Conservation (phyloP, 176 grass and related monocot species). For the Phyllostachys edulis region DNA sequence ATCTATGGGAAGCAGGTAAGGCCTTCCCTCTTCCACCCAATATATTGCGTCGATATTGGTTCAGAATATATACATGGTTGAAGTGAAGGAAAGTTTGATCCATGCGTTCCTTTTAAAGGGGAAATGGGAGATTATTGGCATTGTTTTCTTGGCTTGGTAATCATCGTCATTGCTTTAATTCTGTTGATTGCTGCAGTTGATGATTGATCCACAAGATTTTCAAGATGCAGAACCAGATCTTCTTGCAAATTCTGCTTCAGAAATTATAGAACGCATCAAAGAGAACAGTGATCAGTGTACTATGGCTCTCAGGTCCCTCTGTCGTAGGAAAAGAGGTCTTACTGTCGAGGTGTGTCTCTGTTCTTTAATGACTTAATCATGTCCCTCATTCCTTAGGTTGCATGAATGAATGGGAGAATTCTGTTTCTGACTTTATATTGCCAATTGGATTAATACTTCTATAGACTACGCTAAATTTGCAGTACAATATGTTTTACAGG, state of each 20-base stretch:
- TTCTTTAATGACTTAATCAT: constrained; percentile 9
- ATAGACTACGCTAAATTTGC: constrained; percentile 12
- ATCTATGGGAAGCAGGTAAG: constrained; percentile 80
- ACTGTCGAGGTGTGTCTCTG: constrained; percentile 62
- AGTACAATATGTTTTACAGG: constrained; percentile 44
- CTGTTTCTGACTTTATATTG: not conserved
- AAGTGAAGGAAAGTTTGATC: not conserved
- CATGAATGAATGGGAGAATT: too few relatives aligned
- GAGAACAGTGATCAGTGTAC: constrained; percentile 51
- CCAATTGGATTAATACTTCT: not conserved
- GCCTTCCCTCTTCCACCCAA: not conserved
- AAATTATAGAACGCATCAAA: constrained; percentile 69
- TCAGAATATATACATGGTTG: not conserved
- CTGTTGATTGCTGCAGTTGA: constrained; percentile 45
- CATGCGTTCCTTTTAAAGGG: constrained; percentile 13
- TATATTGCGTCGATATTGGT: constrained; percentile 20
- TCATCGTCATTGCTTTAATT: constrained; percentile 27
- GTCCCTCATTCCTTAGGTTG: not conserved
- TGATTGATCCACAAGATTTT: constrained; percentile 81
- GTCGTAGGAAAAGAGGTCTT: constrained; percentile 82
- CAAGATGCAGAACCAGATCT: constrained; percentile 86
- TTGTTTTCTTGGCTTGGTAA: constrained; percentile 16
- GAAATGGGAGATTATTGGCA: constrained; percentile 5
- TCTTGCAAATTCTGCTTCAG: constrained; percentile 73
- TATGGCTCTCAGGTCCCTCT: constrained; percentile 68